A percentile compares a stretch with the other conserved stretches of the same genome.
phyloP scores from a whole-genome alignment of 2,329 filamentous ascomycete genomes.

The Verticillium klebahnii region DNA sequence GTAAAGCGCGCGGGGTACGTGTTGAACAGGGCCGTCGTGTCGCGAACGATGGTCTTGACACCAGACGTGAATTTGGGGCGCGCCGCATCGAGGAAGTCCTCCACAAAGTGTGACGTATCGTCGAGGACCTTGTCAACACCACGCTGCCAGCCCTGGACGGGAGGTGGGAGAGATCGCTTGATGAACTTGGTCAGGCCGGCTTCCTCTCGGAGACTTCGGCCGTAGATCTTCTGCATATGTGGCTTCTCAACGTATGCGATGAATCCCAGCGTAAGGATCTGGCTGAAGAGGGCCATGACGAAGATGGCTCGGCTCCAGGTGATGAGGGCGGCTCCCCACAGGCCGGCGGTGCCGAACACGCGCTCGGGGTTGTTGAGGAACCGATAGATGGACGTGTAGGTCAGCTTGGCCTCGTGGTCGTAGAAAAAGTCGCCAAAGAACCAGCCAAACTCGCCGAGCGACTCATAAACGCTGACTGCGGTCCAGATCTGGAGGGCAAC shows the following conservation, averaged over 20 bases:
- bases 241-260: constrained; percentile 92
- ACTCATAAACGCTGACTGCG: constrained; percentile 87
- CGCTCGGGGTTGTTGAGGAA: constrained; percentile 98
- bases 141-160: constrained; percentile 77
- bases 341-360: constrained; percentile 86
- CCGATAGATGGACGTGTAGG: constrained; percentile 95
- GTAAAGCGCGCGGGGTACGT: constrained; percentile 83
- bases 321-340: constrained; percentile 92
- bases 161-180: constrained; percentile 77
- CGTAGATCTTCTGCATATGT: constrained; percentile 98
- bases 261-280: constrained; percentile 80
- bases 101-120: constrained; percentile 82
- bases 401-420: constrained; percentile 80
- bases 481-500: constrained; percentile 92
- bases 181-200: constrained; percentile 91
- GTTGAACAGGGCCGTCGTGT: constrained; percentile 84
- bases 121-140: constrained; percentile 85
- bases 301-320: constrained; percentile 87
- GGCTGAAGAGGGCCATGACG: constrained; percentile 77
- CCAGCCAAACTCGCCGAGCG: constrained; percentile 96
- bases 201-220: constrained; percentile 74
- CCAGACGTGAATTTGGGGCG: constrained; percentile 82
- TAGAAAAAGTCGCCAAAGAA: constrained; percentile 99
- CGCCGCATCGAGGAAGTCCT: constrained; percentile 83
- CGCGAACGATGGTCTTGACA: constrained; percentile 80